Conservation (phyloP, 2,329 filamentous ascomycete species). For the Cordyceps cateniannulata region DNA sequence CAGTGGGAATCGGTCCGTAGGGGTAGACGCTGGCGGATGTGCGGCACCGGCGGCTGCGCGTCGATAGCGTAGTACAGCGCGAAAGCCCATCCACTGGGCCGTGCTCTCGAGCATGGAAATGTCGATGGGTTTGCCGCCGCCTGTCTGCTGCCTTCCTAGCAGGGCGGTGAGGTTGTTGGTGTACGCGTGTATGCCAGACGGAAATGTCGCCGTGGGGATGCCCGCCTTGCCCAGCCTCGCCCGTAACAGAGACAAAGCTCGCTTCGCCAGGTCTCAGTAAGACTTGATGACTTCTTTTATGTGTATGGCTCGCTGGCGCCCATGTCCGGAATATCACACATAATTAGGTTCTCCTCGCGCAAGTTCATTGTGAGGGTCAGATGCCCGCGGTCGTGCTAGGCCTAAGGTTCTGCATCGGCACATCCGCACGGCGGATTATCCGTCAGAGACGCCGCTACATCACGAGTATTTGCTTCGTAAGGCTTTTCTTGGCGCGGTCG, state of each 20-base stretch:
- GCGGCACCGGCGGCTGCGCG: slow-evolving; percentile 33
- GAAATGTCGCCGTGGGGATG: slow-evolving; percentile 48
- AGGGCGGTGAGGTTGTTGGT: slow-evolving; percentile 44
- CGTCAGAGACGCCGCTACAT: slow-evolving; percentile 36
- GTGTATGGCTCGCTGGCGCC: slow-evolving; percentile 43
- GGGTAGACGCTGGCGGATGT: slow-evolving; percentile 50
- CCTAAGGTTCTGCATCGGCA: slow-evolving; percentile 47
- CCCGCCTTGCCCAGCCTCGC: slow-evolving; percentile 43
- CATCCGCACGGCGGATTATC: slow-evolving; percentile 39
- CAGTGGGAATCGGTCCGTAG: slow-evolving; percentile 47
- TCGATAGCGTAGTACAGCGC: slow-evolving; percentile 47
- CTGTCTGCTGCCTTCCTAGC: slow-evolving; percentile 41
- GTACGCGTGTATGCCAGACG: slow-evolving; percentile 46
- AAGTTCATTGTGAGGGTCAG: slow-evolving; percentile 39
- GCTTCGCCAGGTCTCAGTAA: slow-evolving; percentile 49
- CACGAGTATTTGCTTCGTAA: slow-evolving; percentile 39
- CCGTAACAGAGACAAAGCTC: slow-evolving; percentile 45
- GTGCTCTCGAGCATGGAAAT: slow-evolving; percentile 53
- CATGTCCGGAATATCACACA: slow-evolving; percentile 51
- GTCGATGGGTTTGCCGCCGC: slow-evolving; percentile 42
- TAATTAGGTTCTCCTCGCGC: slow-evolving; percentile 39
- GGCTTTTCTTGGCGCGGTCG: slow-evolving; percentile 47
- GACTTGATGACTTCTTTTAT: slow-evolving; percentile 50
- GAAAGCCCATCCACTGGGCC: slow-evolving; percentile 54
- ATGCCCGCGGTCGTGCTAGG: slow-evolving; percentile 42